Conservation (phyloP, 352 stramenopile species). For the Pythium brachiatum region DNA sequence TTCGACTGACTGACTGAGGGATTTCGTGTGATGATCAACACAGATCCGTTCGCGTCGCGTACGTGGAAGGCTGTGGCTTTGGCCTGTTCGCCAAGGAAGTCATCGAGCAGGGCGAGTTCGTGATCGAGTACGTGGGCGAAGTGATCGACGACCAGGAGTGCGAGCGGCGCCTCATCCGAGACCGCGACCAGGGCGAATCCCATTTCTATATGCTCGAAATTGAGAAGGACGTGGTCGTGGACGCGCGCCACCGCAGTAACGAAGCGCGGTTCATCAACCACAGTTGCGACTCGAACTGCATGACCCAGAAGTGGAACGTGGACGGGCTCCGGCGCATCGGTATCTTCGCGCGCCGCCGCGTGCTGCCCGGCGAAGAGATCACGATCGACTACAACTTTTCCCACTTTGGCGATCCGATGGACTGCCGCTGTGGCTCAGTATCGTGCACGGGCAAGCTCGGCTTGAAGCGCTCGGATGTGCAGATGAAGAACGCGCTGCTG, state of each 20-base stretch:
- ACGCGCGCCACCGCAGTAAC: constrained; percentile 88
- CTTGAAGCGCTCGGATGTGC: constrained; percentile 54
- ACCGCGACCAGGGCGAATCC: constrained; percentile 56
- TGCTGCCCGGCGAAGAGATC: constrained; percentile 63
- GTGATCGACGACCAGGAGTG: constrained; percentile 90
- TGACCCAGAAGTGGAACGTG: constrained; percentile 93
- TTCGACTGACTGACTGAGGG: not conserved
- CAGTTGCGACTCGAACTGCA: constrained; percentile 93
- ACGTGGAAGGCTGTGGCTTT: constrained; percentile 87
- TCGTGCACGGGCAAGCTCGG: constrained; percentile 75
- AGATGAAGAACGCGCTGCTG: constrained; percentile 17
- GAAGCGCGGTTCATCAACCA: constrained; percentile 96
- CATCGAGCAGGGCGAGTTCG: constrained; percentile 80
- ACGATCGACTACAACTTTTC: constrained; percentile 87
- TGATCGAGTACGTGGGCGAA: constrained; percentile 94
- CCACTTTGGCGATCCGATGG: constrained; percentile 72
- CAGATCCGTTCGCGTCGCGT: constrained; percentile 44
- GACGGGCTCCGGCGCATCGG: constrained; percentile 70
- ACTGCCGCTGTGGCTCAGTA: constrained; percentile 74
- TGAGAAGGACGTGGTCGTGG: constrained; percentile 82
- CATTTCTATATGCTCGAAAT: constrained; percentile 89
- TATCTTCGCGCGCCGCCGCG: constrained; percentile 70
- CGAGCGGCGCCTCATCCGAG: constrained; percentile 49
- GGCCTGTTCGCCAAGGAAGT: constrained; percentile 80
- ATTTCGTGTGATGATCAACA: too few relatives aligned